phyloP scores from a whole-genome alignment of 2,329 filamentous ascomycete species.

The Botrytis medusae region DNA sequence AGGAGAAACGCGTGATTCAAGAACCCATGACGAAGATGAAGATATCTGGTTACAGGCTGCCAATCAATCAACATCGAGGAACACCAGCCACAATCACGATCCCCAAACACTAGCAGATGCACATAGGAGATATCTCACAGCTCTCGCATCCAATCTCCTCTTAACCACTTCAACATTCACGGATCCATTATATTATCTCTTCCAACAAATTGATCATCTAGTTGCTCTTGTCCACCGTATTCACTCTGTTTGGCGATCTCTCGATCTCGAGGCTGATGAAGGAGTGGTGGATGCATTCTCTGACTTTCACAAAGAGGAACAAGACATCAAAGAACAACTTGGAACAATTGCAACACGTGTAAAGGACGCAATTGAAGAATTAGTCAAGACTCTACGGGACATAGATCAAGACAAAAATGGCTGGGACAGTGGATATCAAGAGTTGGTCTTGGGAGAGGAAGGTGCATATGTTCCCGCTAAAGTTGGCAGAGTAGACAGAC shows the following conservation, averaged over 20 bases:
- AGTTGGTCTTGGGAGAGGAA: constrained; percentile 43
- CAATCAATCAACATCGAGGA: constrained; percentile 29
- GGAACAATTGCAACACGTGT: constrained; percentile 62
- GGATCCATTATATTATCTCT: constrained; percentile 61
- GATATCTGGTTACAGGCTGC: constrained; percentile 47
- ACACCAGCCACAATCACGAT: constrained; percentile 56
- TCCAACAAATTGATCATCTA: constrained; percentile 77
- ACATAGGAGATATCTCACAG: constrained; percentile 73
- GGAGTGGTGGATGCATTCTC: constrained; percentile 76
- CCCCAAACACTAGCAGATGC: constrained; percentile 81
- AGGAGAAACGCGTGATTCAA: constrained; percentile 26
- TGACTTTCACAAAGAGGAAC: constrained; percentile 71
- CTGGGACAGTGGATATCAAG: constrained; percentile 40
- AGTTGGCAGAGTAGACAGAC: constrained; percentile 75
- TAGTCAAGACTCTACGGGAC: constrained; percentile 55
- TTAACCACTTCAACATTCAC: constrained; percentile 65
- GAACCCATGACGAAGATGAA: constrained; percentile 34
- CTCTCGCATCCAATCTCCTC: constrained; percentile 65
- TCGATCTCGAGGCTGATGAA: constrained; percentile 79
- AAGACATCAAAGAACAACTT: constrained; percentile 64
- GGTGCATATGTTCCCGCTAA: constrained; percentile 67
- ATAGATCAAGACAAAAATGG: constrained; percentile 48
- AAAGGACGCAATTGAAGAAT: constrained; percentile 63
- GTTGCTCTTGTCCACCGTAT: constrained; percentile 74
- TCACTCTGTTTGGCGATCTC: constrained; percentile 71